Evolutionary conservation across 306 rosid species (phyloP), one percentile per base, ranked within the genome.

Genomic region (barrel medic (Medicago truncatula)): DNA sequence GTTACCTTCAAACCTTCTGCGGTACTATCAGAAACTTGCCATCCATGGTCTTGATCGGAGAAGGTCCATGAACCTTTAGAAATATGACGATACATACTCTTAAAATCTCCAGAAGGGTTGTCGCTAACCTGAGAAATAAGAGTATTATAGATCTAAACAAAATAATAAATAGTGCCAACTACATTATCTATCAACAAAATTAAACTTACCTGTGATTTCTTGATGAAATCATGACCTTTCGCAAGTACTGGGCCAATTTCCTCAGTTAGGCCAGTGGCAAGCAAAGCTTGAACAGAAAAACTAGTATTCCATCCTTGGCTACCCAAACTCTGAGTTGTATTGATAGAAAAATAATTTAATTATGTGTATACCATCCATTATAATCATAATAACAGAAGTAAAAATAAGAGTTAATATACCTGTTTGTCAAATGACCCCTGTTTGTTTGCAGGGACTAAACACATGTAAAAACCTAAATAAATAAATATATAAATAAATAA

Each of bases 11-110:
- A 78, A 70, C 85, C 90, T 73, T 92, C 97, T 5, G 97, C 96
- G 11, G 97, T 89, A 64, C 91, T 86, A 79, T 92, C 96, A 20
- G 97, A 90, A 81, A 88, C 91, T 80, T 92, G 96, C 97, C 96
- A 92, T 80, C 97, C 97, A 16, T 90, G 96, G 73, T 92, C 97
- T 67, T 83, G 87, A 66, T 92, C 93, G 5, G 97, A 92, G 73
- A 90, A 90, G 21, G 96, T 86, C 97, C 97, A 92, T 12, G 91
- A 70, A 16, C 97, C 97, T 80, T 90, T 92, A 9, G 93, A 92
- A 53, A 86, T 92, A 77, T 92, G 96, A 52, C 92, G 89, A 75
- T 80, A 14, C 96, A 90, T 21, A 21, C 23, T 21, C 23, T 21
- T 21, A 21, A 21, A 21, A 21, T 21, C 23, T 21, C 23, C 23